A percentile compares a stretch with the other conserved stretches of the same genome.
phyloP scores from a whole-genome alignment of 768 basidiomycete species.

The Rhizopogon rudus region DNA sequence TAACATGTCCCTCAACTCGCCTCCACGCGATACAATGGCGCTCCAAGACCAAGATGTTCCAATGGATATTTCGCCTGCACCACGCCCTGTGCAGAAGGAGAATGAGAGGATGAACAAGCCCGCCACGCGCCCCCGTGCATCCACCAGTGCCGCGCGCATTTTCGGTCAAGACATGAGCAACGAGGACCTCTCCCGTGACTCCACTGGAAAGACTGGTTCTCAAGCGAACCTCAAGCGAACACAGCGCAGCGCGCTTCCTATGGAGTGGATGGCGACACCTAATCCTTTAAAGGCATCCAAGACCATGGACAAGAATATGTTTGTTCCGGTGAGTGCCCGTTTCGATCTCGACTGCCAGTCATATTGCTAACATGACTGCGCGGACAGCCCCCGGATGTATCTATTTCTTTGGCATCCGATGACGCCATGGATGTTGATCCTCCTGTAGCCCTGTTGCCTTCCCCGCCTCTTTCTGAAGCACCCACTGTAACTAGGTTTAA shows the following conservation, averaged over 20 bases:
- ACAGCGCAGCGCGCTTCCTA: slow-evolving; percentile 60
- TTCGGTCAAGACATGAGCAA: slow-evolving; percentile 79
- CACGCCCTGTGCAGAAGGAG: slow-evolving; percentile 21
- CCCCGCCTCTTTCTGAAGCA: slow-evolving; percentile 43
- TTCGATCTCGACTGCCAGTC: slow-evolving; percentile 2
- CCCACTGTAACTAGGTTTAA: slow-evolving; percentile 52
- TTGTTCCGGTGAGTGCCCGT: slow-evolving; percentile 21
- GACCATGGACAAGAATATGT: slow-evolving; percentile 21
- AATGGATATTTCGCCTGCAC: slow-evolving; percentile 83
- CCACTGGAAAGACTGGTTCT: slow-evolving; percentile 23
- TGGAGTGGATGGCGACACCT: slow-evolving; percentile 47
- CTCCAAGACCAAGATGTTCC: slow-evolving; percentile 54
- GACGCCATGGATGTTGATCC: slow-evolving; percentile 83
- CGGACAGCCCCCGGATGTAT: slow-evolving; percentile 28
- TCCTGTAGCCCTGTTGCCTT: slow-evolving; percentile 36
- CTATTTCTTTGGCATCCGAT: slow-evolving; percentile 42
- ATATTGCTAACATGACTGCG: slow-evolving; percentile 13
- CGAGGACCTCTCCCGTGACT: slow-evolving; percentile 27
- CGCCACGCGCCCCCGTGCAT: slow-evolving; percentile 54
- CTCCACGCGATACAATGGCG: slow-evolving; percentile 43
- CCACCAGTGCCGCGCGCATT: slow-evolving; percentile 58
- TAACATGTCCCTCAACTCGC: slow-evolving; percentile 74
- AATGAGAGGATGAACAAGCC: slow-evolving; percentile 25
- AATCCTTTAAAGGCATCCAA: slow-evolving; percentile 18
- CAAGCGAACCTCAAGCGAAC: slow-evolving; percentile 45